Conservation (phyloP, 306 rosid genomes). For the Pachyrhizus erosus region DNA sequence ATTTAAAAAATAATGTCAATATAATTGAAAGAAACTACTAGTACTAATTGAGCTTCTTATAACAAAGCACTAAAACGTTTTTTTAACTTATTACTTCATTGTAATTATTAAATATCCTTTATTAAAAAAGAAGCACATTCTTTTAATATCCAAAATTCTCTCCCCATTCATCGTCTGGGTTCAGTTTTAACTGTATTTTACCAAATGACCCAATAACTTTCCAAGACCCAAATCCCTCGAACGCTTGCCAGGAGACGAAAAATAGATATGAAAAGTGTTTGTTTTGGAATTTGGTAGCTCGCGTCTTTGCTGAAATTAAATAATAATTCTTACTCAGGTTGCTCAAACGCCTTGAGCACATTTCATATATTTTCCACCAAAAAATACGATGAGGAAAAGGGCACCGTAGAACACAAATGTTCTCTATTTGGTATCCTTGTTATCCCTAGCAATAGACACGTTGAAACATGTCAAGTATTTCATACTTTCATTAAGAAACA, state of each 20-base stretch:
- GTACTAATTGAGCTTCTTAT: too few relatives aligned
- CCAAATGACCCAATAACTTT: too few relatives aligned
- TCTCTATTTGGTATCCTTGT: not conserved
- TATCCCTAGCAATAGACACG: slow-evolving; percentile 40
- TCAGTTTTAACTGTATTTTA: too few relatives aligned
- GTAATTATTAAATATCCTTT: too few relatives aligned
- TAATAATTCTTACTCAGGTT: not conserved
- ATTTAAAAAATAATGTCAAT: too few relatives aligned
- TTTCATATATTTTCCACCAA: slow-evolving; percentile 19
- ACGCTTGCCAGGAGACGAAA: not conserved
- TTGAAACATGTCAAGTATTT: slow-evolving; percentile 43
- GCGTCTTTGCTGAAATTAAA: not conserved
- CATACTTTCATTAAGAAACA: slow-evolving; percentile 41
- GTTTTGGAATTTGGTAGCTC: not conserved
- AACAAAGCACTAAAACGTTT: too few relatives aligned
- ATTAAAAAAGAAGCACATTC: too few relatives aligned
- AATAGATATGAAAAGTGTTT: not conserved
- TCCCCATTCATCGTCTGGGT: too few relatives aligned
- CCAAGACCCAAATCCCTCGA: not conserved
- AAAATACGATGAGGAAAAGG: not conserved
- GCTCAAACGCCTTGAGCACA: slow-evolving; percentile 17
- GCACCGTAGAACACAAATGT: not conserved
- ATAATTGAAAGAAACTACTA: too few relatives aligned
- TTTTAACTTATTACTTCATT: too few relatives aligned
- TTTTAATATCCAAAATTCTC: too few relatives aligned